These are phyloP conservation scores for Margaritispora aquatica DNA, from an alignment of 495 filamentous ascomycete genomes.

Conservation along the genomic window DNA sequence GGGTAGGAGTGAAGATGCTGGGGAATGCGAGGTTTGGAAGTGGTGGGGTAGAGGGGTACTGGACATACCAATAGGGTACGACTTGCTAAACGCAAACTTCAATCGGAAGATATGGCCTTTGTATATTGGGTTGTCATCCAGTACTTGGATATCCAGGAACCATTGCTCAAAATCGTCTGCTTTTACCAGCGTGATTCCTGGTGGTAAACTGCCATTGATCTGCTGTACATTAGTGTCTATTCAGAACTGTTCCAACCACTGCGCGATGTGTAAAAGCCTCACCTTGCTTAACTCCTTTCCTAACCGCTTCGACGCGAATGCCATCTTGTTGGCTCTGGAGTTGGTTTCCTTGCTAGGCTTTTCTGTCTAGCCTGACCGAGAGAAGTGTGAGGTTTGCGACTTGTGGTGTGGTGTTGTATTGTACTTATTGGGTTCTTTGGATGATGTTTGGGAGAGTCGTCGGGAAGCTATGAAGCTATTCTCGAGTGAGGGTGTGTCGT, in stretches of 20 bases:
- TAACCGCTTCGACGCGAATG: conserved; percentile 39
- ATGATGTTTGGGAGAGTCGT: too few species aligned
- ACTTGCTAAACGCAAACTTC: conserved; percentile 74
- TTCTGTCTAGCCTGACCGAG: too few species aligned
- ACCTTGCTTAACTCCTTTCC: conserved; percentile 49
- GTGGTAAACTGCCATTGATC: conserved; percentile 50
- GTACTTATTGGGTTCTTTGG: too few species aligned
- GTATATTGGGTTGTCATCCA: conserved; percentile 91
- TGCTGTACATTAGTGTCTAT: conserved; percentile 16
- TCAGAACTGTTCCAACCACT: not conserved
- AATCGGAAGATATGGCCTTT: conserved; percentile 71
- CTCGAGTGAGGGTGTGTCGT: too few species aligned
- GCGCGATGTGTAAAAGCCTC: not conserved
- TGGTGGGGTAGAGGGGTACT: not conserved
- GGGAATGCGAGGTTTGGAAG: not conserved
- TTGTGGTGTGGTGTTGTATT: too few species aligned
- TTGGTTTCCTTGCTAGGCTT: too few species aligned
- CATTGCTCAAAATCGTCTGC: conserved; percentile 83
- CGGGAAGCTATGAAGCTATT: too few species aligned
- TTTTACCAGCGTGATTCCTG: conserved; percentile 73
- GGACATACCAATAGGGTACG: conserved; percentile 81
- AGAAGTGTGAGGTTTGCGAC: too few species aligned
- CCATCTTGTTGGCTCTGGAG: conserved; percentile 2
- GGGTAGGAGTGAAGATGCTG: not conserved
- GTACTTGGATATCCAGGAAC: conserved; percentile 85